Conservation (phyloP, 1,139 yeast species). For the Saccharomyces uvarum region DNA sequence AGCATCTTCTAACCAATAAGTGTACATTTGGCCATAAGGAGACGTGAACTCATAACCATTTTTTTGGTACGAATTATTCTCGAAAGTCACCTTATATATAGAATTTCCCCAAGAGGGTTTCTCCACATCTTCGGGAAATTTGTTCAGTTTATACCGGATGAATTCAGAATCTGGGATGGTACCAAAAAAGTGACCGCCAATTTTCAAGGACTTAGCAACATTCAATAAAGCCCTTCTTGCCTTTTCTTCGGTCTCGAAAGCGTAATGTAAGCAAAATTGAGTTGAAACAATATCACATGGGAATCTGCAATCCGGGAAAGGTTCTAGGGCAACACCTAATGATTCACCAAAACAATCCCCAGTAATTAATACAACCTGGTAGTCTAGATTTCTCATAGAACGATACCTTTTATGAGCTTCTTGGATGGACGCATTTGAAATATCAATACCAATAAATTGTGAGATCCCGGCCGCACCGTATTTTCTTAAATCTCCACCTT, state of each 20-base stretch:
- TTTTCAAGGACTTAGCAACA: slow-evolving; percentile 62
- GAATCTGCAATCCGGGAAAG: slow-evolving; percentile 55
- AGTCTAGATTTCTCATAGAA: slow-evolving; percentile 44
- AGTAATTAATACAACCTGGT: slow-evolving; percentile 75
- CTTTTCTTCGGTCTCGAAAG: slow-evolving; percentile 78
- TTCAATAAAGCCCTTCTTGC: slow-evolving; percentile 67
- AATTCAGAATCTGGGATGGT: slow-evolving; percentile 91
- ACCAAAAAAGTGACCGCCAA: slow-evolving; percentile 85
- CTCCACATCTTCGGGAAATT: slow-evolving; percentile 41
- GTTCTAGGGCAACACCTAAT: slow-evolving; percentile 65
- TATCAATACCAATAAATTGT: slow-evolving; percentile 84
- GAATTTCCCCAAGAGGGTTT: slow-evolving; percentile 72
- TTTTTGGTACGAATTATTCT: slow-evolving; percentile 54
- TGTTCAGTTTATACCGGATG: slow-evolving; percentile 55
- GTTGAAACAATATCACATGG: slow-evolving; percentile 85
- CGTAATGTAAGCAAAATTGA: slow-evolving; percentile 91
- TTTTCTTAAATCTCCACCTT: slow-evolving; percentile 92
- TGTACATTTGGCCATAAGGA: slow-evolving; percentile 79
- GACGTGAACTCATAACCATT: slow-evolving; percentile 60
- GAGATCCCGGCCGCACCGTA: slow-evolving; percentile 69
- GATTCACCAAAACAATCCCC: slow-evolving; percentile 82
- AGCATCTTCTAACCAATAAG: slow-evolving; percentile 81
- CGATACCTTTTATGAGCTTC: slow-evolving; percentile 77
- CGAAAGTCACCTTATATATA: slow-evolving; percentile 73
- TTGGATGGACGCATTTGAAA: slow-evolving; percentile 77